phyloP scores from a whole-genome alignment of 306 rosid genomes.

The Trifolium fragiferum region DNA sequence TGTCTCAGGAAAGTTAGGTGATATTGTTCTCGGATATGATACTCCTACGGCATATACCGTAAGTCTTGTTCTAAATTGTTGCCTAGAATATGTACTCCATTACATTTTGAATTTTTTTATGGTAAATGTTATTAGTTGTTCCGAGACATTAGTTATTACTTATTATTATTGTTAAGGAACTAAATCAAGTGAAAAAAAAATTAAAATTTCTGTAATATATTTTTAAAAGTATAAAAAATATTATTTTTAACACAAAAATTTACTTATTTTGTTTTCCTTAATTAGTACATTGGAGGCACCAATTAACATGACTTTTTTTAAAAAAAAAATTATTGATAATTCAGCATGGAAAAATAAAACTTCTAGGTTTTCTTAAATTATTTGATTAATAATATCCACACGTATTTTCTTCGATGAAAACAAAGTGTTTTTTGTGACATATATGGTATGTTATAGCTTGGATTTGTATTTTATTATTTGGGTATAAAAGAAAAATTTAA shows the following conservation, averaged over 20 bases:
- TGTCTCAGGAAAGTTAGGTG: slow-evolving; percentile 68
- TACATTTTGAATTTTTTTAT: neutral
- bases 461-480: neutral
- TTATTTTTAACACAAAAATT: no score
- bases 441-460: neutral
- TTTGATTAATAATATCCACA: neutral
- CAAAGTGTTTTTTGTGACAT: neutral
- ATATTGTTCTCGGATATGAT: slow-evolving; percentile 79
- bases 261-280: no score
- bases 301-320: no score
- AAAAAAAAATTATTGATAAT: no score
- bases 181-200: no score
- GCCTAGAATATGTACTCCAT: neutral
- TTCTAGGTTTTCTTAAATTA: neutral
- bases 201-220: no score
- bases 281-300: no score
- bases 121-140: no score
- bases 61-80: slow-evolving; percentile 9
- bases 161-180: no score
- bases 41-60: slow-evolving; percentile 61
- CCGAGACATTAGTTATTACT: no score
- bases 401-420: neutral
- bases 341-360: neutral
- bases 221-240: no score
- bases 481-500: neutral